A percentile compares a stretch with the other conserved stretches of the same genome.
Evolutionary conservation across 352 stramenopile genomes (phyloP).

Genomic region (Phytophthora pisi): DNA sequence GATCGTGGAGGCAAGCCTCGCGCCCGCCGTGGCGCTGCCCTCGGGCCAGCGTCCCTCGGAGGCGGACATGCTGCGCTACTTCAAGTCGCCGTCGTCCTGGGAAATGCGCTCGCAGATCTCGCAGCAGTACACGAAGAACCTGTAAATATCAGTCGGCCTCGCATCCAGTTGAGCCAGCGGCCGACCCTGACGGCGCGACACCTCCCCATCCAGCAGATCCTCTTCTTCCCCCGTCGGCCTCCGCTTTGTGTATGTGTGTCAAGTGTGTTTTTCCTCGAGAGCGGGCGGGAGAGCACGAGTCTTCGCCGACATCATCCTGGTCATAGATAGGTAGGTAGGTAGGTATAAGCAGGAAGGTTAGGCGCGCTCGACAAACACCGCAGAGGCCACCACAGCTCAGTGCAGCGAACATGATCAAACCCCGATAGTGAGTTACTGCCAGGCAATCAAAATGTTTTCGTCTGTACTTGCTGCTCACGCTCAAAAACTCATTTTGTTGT

Average conservation of each 20-base stretch:
- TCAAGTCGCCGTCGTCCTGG: conserved; percentile 73
- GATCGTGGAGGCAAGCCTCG: conserved; percentile 71
- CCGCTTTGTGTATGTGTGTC: conserved; percentile 23
- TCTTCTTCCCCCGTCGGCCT: conserved; percentile 16
- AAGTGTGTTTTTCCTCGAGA: conserved; percentile 22
- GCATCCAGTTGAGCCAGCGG: neutral
- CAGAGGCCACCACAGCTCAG: conserved; percentile 10
- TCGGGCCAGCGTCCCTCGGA: conserved; percentile 46
- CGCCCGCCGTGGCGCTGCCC: conserved; percentile 30
- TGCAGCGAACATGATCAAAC: conserved; percentile 24
- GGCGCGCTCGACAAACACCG: neutral
- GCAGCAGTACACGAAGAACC: conserved; percentile 63
- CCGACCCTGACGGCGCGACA: conserved; percentile 2
- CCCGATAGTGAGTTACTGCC: conserved; percentile 14
- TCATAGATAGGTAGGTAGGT: conserved; percentile 34
- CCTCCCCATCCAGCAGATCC: conserved; percentile 9
- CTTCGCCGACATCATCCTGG: conserved; percentile 18
- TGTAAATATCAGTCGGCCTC: conserved; percentile 27
- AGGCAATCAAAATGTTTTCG: conserved; percentile 20
- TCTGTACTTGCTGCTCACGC: conserved; percentile 14
- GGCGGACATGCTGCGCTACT: conserved; percentile 72
- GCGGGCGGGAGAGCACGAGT: conserved; percentile 8
- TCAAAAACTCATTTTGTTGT: conserved; percentile 22
- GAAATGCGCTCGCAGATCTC: conserved; percentile 68
- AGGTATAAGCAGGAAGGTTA: conserved; percentile 32